A percentile compares a stretch with the other conserved stretches of the same genome.
phyloP scores from a whole-genome alignment of 306 rosid genomes.

The Sicyos baderoa region DNA sequence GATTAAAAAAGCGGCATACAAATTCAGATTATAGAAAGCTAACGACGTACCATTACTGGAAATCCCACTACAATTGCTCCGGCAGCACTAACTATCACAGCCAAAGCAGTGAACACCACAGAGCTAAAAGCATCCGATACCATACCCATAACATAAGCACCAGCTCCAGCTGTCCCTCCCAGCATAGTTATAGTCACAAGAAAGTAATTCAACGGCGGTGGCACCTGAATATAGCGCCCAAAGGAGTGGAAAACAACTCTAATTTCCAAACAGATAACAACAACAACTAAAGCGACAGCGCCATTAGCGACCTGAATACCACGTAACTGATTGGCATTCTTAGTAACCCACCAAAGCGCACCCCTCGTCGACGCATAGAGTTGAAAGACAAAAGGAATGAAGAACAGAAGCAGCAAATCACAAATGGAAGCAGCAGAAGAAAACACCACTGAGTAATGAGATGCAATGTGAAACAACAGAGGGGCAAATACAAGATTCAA shows the following conservation, averaged over 20 bases:
- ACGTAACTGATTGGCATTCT: conserved; percentile 44
- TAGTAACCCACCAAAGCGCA: conserved; percentile 85
- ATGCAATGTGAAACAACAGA: conserved; percentile 62
- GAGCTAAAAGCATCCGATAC: conserved; percentile 79
- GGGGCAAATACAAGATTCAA: conserved; percentile 64
- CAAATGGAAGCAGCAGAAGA: conserved; percentile 59
- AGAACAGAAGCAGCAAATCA: conserved; percentile 69
- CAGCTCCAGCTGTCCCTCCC: conserved; percentile 73
- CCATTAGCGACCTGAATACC: conserved; percentile 71
- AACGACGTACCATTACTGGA: conserved; percentile 64
- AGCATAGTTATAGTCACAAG: conserved; percentile 80
- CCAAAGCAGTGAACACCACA: conserved; percentile 67
- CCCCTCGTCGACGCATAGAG: conserved; percentile 84
- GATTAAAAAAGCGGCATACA: neutral
- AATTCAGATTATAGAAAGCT: conserved; percentile 4
- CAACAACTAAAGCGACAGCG: conserved; percentile 54
- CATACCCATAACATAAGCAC: conserved; percentile 72
- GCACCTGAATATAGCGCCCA: conserved; percentile 94
- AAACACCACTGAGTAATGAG: conserved; percentile 50
- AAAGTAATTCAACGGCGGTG: conserved; percentile 72
- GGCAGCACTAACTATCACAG: conserved; percentile 66
- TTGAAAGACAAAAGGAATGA: conserved; percentile 73
- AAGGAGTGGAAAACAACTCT: conserved; percentile 85
- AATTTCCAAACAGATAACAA: conserved; percentile 75
- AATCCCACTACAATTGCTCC: conserved; percentile 86